Conservation (phyloP, 139 green algal genomes). For the Choricystis sp. region DNA sequence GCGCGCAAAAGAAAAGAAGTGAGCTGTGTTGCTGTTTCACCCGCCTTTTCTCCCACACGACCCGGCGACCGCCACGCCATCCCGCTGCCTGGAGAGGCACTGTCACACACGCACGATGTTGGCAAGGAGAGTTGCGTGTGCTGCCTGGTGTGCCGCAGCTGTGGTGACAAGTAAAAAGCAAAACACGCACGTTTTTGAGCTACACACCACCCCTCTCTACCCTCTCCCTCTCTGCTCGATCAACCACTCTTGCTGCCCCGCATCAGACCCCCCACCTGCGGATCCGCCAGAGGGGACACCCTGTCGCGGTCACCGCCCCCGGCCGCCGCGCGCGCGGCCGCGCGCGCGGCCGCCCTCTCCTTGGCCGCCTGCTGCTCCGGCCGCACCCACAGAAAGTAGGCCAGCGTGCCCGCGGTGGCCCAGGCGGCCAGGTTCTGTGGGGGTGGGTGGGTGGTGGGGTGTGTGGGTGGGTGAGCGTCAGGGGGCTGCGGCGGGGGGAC, state of each 20-base stretch:
- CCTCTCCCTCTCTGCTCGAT: too few species aligned
- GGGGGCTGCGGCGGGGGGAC: too few species aligned
- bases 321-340: conserved; percentile 15
- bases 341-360: conserved; percentile 1
- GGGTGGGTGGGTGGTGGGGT: background rate
- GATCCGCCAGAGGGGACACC: background rate
- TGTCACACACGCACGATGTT: too few species aligned
- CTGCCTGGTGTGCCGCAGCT: background rate
- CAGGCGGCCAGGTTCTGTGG: conserved; percentile 8
- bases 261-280: conserved; percentile 12
- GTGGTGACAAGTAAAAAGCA: background rate
- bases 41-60: too few species aligned
- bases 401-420: conserved; percentile 2
- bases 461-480: too few species aligned
- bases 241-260: too few species aligned
- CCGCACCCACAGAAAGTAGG: conserved; percentile 1
- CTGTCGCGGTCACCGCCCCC: background rate
- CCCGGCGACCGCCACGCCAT: too few species aligned
- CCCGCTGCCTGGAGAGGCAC: too few species aligned
- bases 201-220: background rate
- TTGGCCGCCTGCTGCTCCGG: conserved; percentile 2
- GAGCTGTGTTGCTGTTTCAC: too few species aligned
- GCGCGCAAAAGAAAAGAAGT: too few species aligned
- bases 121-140: background rate
- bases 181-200: background rate